Base-by-base conservation (phyloP, 345 rosid genomes). In the Melastoma malabathricum region DNA sequence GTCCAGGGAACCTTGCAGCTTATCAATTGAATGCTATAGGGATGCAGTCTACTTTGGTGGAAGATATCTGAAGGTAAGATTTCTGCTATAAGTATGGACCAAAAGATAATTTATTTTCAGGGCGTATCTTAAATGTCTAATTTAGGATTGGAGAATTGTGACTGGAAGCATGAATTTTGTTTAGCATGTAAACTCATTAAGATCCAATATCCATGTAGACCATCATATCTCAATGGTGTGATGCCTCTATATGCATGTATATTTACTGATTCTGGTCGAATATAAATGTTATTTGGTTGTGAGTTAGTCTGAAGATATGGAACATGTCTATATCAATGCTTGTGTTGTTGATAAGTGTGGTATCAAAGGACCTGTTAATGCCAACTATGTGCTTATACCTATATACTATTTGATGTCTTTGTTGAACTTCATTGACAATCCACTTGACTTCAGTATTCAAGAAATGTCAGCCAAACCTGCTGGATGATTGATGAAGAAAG, bases 401-500 rank as follows among this genome's bases (percentile, higher is more conserved):
- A 41, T 29, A 1, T 3, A 10, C 51, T 25, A 34, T 47, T 27
- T 57, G 18, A 16, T n/a, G 22, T 46, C 45, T 58, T 50, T 41
- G 48, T 20, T 56, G 55, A 41, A 12, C n/a, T 57, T 18, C 50
- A 15, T 29, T 38, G 52, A 43, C 46, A 23, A 18, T 48, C 43
- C 53, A 44, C 14, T 45, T 16, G 50, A n/a, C 67, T 67, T 59
- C 64, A 90, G 96, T 84, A 73, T 71, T 90, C 98, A 1, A 84
- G 98, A 73, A 90, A 84, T 65, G 96, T 90, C 48, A 90, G 94
- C 69, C 98, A 90, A 71, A 57, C 96, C 44, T 73, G 94, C 52
- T 90, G 98, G 98, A 86, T 90, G 54, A 90, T 86, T 64, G 98
- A 78, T 58, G 92, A 86, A 19, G 98, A 86, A 67, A 86, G 98